Conservation (phyloP, 2,329 filamentous ascomycete species). For the Microdochium trichocladiopsis region DNA sequence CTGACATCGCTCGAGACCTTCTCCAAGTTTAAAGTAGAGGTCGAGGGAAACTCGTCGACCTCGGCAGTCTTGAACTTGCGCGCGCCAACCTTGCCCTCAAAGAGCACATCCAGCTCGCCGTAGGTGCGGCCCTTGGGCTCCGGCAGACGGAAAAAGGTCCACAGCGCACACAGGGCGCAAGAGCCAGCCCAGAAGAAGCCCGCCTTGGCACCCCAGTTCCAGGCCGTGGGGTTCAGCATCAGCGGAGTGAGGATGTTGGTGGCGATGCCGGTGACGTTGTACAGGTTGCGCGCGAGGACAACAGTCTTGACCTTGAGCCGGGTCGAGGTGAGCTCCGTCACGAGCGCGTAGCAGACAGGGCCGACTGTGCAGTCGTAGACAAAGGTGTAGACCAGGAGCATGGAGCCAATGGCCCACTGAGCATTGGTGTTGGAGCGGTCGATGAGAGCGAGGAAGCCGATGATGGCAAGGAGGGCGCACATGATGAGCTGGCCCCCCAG, state of each 20-base stretch:
- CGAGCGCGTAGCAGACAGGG: conserved; percentile 32
- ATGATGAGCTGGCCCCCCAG: conserved; percentile 24
- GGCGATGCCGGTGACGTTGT: conserved; percentile 29
- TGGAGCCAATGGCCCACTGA: conserved; percentile 21
- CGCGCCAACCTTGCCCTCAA: conserved; percentile 28
- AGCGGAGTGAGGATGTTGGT: conserved; percentile 22
- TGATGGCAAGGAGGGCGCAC: conserved; percentile 19
- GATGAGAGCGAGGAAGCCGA: conserved; percentile 25
- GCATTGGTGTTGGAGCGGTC: neutral
- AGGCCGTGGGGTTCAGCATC: conserved; percentile 19
- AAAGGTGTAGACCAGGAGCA: conserved; percentile 30
- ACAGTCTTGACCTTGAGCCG: conserved; percentile 18
- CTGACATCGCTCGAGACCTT: neutral
- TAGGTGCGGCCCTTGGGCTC: conserved; percentile 41
- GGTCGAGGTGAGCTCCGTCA: conserved; percentile 30
- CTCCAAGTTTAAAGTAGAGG: neutral
- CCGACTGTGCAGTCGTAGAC: conserved; percentile 33
- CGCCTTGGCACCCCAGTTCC: conserved; percentile 25
- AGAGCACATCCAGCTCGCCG: conserved; percentile 34
- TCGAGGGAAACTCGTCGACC: conserved; percentile 26
- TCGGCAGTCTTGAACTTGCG: conserved; percentile 30
- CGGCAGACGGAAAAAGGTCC: conserved; percentile 43
- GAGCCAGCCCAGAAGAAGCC: conserved; percentile 39
- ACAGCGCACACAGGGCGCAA: conserved; percentile 39
- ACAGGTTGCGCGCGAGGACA: conserved; percentile 16